Base-by-base conservation (phyloP, 2,329 filamentous ascomycete genomes). In the Phaeosphaeriaceae sp. region DNA sequence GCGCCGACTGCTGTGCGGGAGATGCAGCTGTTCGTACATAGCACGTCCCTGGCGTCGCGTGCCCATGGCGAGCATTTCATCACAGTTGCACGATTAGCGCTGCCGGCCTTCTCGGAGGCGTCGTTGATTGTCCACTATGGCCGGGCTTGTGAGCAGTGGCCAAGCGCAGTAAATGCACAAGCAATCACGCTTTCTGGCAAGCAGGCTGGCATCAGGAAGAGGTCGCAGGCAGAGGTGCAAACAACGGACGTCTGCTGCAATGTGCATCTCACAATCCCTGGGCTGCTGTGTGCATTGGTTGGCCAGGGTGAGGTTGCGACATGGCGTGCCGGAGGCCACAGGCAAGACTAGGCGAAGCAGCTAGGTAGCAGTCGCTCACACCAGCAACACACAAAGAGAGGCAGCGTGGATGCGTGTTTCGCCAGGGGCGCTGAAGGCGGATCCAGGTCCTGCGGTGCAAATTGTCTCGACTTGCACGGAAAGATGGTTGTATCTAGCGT, bases 401-500 rank as follows among this genome's bases (percentile, higher is more conserved):
- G 44, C n/a, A 35, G 26, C 56, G 57, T 61, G 57, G 63, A 73
- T 71, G 68, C 70, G 73, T 73, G 74, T 77, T 75, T 77, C 68
- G 74, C 73, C 68, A 70, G 74, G 72, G 71, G 64, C 67, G 69
- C 58, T 63, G 62, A 65, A 66, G 67, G 68, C 67, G 72, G 68
- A 69, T 3, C 44, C 44, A 47, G 44, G 44, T 47, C 62, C 66
- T 76, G 74, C 69, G 68, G 74, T 77, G 73, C 73, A 75, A 70
- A 72, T 67, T 77, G 74, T 74, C 69, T 77, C 73, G 69, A 73
- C 70, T 70, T 72, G 56, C 60, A 66, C 35, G 59, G 42, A 54
- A 65, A 56, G 58, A 47, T 44, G 48, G 47, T 55, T 17, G 47
- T 58, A 47, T 65, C 61, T 70, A 66, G 65, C 64, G 61, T 46